These are phyloP conservation scores for Candida corydali DNA, from an alignment of 805 yeast genomes.

Conservation along the genomic window DNA sequence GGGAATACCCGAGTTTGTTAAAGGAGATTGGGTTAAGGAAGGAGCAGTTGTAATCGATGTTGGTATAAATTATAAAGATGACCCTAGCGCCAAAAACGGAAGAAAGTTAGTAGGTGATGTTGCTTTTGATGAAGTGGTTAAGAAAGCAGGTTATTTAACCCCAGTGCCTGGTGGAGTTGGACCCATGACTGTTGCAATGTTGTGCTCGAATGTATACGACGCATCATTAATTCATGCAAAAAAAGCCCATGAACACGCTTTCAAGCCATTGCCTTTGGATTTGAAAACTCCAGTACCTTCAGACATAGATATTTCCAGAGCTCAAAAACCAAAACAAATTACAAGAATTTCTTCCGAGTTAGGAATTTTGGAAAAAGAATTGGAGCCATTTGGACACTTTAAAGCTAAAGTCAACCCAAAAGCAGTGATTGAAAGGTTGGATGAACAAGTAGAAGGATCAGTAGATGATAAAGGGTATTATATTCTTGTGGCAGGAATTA, in stretches of 20 bases:
- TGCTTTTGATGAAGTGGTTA: conserved; percentile 65
- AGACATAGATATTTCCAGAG: conserved; percentile 85
- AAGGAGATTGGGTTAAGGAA: conserved; percentile 82
- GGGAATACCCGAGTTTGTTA: conserved; percentile 79
- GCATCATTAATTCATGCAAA: conserved; percentile 66
- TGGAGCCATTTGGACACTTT: conserved; percentile 83
- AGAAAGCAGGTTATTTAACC: conserved; percentile 67
- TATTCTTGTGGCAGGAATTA: conserved; percentile 91
- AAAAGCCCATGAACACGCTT: conserved; percentile 43
- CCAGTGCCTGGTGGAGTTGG: conserved; percentile 99
- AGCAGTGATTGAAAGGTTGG: conserved; percentile 59
- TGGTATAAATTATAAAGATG: conserved; percentile 87
- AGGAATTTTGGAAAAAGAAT: conserved; percentile 73
- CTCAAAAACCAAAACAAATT: conserved; percentile 83
- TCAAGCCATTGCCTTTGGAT: conserved; percentile 54
- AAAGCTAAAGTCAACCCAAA: conserved; percentile 81
- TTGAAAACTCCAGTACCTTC: conserved; percentile 70
- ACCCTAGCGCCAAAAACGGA: conserved; percentile 71
- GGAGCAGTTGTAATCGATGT: conserved; percentile 90
- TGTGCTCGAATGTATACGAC: conserved; percentile 73
- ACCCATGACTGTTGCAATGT: conserved; percentile 98
- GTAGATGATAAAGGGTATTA: conserved; percentile 72
- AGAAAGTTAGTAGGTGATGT: conserved; percentile 91
- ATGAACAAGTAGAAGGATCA: conserved; percentile 58
- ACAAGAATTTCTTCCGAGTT: conserved; percentile 71